These are phyloP conservation scores for Chionographis japonica DNA, from an alignment of 106 monocot genomes.

Conservation along the genomic window DNA sequence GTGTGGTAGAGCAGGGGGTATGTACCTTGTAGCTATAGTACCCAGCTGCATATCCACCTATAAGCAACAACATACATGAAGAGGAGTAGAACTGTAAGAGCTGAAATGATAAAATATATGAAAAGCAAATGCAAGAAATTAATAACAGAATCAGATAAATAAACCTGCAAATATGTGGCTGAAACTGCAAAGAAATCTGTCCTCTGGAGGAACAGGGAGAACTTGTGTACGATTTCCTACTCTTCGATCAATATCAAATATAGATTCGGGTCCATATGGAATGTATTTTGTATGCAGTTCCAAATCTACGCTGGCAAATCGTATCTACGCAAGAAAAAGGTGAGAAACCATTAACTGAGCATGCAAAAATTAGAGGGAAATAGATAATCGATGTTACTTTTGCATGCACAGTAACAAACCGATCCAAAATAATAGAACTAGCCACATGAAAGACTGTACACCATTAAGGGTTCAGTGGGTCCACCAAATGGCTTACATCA, in stretches of 20 bases:
- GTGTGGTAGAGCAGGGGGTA: neutral
- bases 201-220: slow-evolving; percentile 74
- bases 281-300: slow-evolving; percentile 79
- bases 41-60: slow-evolving; percentile 99
- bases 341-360: neutral
- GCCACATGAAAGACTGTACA: neutral
- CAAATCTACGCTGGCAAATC: slow-evolving; percentile 84
- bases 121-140: neutral
- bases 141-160: neutral
- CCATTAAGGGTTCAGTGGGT: no score
- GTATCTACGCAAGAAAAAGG: slow-evolving; percentile 47
- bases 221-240: slow-evolving; percentile 68
- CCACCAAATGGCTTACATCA: no score
- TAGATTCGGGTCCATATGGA: slow-evolving; percentile 70
- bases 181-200: slow-evolving; percentile 97
- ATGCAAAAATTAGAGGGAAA: neutral
- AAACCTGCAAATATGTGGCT: slow-evolving; percentile 98
- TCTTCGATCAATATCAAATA: slow-evolving; percentile 82
- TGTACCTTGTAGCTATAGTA: slow-evolving; percentile 99
- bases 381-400: neutral
- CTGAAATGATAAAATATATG: neutral
- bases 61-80: slow-evolving; percentile 9
- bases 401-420: neutral
- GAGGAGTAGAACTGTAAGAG: neutral
- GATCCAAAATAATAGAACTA: neutral